phyloP scores from a whole-genome alignment of 2,329 filamentous ascomycete species.

The Alternaria longipes region DNA sequence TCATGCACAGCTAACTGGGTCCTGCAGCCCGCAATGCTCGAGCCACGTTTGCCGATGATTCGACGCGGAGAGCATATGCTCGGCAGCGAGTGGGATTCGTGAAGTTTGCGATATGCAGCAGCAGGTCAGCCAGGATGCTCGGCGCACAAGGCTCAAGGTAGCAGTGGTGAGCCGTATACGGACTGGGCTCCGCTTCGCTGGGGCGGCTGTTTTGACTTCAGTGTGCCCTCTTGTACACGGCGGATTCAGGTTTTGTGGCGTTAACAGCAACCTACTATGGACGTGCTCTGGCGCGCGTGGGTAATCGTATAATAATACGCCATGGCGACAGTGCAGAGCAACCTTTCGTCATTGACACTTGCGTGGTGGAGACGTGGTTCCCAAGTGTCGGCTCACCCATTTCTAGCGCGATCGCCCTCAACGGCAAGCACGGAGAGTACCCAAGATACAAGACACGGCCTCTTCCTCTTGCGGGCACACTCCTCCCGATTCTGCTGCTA shows the following conservation, averaged over 20 bases:
- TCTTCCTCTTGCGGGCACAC: slow-evolving; percentile 9
- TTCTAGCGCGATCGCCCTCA: slow-evolving; percentile 33
- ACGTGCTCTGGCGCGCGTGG: slow-evolving; percentile 13
- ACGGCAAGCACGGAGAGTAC: slow-evolving; percentile 32
- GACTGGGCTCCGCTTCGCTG: slow-evolving; percentile 22
- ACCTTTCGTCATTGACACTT: slow-evolving; percentile 36
- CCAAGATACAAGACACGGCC: slow-evolving; percentile 21
- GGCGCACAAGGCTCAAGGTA: slow-evolving; percentile 14
- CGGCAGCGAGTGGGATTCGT: slow-evolving; percentile 17
- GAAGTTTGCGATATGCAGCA: slow-evolving; percentile 22
- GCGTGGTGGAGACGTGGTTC: slow-evolving; percentile 29
- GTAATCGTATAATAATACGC: slow-evolving; percentile 5
- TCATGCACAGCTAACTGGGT: slow-evolving; percentile 15
- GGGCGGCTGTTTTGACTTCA: slow-evolving; percentile 29
- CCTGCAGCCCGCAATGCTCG: slow-evolving; percentile 13
- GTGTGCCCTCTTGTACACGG: background rate
- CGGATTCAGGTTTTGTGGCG: slow-evolving; percentile 33
- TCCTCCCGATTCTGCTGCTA: background rate
- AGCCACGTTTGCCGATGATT: slow-evolving; percentile 32
- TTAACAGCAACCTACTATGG: slow-evolving; percentile 31
- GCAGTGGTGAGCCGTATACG: slow-evolving; percentile 21
- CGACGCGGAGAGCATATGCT: slow-evolving; percentile 18
- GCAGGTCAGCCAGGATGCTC: slow-evolving; percentile 13
- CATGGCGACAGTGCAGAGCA: background rate
- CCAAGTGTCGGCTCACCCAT: slow-evolving; percentile 25